Base-by-base conservation (phyloP, 352 stramenopile genomes). In the Globisporangium carolinianum region DNA sequence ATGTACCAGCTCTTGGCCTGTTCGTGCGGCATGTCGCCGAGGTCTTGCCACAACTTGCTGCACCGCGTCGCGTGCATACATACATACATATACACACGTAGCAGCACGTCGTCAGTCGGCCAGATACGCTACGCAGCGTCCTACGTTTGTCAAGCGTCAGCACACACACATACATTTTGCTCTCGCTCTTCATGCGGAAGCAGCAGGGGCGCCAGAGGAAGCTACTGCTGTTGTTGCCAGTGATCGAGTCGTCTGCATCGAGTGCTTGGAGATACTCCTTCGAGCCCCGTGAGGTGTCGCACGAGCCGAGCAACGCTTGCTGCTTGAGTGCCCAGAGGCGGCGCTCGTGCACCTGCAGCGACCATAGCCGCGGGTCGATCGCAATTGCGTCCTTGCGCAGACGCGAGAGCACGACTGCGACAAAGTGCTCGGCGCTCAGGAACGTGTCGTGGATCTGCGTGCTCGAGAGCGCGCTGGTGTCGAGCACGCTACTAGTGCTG, bases 1-100 rank as follows among this genome's bases (percentile, higher is more conserved):
- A 89, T 68, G 58, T 83, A 89, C 53, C 76, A 65, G 47, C 55
- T n/a, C 54, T 83, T 66, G n/a, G 74, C 76, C 35, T 81, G 65
- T 17, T 68, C 61, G 11, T 66, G 52, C 1, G 61, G 55, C 72
- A 85, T 83, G 5, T 83, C 73, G 2, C 74, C 74, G 3, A 87
- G 74, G n/a, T 73, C 67, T 57, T 87, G 76, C 74, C 76, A 87
- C 37, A 79, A 58, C 41, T 80, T 83, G 55, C 76, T 86, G 24
- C 24, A 32, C 24, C 24, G 24, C 24, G 24, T 32, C 24, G 24
- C 24, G 24, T 32, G 24, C 24, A 32, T 32, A 32, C 24, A 32
- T 32, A 32, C 24, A 32, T 32, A 32, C 24, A 24, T 24, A 24
- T 24, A 32, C 24, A 32, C 24, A 32, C 24, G 24, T 32, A 32